Conservation (phyloP, 2,329 filamentous ascomycete genomes). For the Clonostachys rhizophaga region DNA sequence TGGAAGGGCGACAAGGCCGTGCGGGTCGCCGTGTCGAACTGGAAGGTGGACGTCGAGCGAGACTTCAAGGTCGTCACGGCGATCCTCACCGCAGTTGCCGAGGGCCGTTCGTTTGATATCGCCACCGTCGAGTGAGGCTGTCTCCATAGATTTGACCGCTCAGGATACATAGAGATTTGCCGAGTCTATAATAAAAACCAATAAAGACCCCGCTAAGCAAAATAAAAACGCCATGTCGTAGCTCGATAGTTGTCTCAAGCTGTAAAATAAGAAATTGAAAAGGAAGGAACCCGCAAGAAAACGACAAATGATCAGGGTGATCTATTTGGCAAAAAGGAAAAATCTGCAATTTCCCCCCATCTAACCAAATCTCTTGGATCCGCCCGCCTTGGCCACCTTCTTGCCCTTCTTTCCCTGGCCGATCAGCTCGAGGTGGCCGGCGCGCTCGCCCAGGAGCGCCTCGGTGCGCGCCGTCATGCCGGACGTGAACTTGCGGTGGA, state of each 20-base stretch:
- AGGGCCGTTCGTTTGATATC: conserved; percentile 17
- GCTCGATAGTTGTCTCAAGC: too few relatives aligned
- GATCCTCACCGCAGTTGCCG: conserved; percentile 51
- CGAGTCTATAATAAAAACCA: too few relatives aligned
- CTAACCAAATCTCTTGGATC: conserved; percentile 53
- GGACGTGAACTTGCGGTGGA: conserved; percentile 48
- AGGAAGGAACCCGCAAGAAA: too few relatives aligned
- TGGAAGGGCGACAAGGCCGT: conserved; percentile 74
- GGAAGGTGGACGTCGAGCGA: conserved; percentile 65
- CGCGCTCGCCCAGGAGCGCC: conserved; percentile 52
- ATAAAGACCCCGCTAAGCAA: too few relatives aligned
- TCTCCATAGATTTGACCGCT: too few relatives aligned
- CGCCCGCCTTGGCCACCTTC: conserved; percentile 37
- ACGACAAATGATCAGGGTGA: too few relatives aligned
- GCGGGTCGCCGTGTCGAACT: conserved; percentile 83
- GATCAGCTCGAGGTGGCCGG: conserved; percentile 55
- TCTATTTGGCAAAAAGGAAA: too few relatives aligned
- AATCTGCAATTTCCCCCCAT: background rate
- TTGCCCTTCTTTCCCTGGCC: conserved; percentile 47
- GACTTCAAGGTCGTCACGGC: conserved; percentile 62
- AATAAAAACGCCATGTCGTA: too few relatives aligned
- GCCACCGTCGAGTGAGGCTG: too few relatives aligned
- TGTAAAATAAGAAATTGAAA: too few relatives aligned
- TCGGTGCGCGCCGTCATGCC: conserved; percentile 52
- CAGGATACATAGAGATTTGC: too few relatives aligned